Conservation (phyloP, 2,329 filamentous ascomycete genomes). For the Neoarthrinium moseri region DNA sequence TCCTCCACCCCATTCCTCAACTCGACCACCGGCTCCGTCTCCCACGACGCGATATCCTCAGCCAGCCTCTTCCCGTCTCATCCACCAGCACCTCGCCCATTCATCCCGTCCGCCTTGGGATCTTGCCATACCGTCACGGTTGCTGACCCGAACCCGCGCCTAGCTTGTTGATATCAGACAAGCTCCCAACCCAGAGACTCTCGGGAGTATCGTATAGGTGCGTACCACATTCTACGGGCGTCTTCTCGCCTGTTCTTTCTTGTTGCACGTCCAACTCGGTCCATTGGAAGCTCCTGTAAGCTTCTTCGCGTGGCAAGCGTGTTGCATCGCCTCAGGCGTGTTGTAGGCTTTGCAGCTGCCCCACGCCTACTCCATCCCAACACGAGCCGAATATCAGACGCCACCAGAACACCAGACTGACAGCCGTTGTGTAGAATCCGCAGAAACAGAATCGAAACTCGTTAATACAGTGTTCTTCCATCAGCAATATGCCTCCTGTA, state of each 20-base stretch:
- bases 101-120: background rate
- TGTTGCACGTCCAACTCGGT: background rate
- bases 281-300: background rate
- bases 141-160: background rate
- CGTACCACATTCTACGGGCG: background rate
- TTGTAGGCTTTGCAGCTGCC: slow-evolving; percentile 6
- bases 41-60: no score
- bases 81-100: background rate
- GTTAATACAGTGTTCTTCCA: slow-evolving; percentile 9
- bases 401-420: background rate
- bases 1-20: background rate
- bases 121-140: background rate
- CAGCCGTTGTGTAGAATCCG: slow-evolving; percentile 1
- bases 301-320: background rate
- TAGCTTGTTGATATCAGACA: slow-evolving; percentile 10
- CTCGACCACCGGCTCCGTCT: background rate
- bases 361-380: slow-evolving; percentile 2
- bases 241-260: background rate
- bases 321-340: background rate
- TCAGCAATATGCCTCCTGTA: slow-evolving; percentile 15
- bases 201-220: slow-evolving; percentile 2
- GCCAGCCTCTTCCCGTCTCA: background rate
- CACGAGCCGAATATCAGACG: background rate
- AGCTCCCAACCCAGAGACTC: background rate
- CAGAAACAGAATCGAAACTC: slow-evolving; percentile 2